Evolutionary conservation across 1,284 basidiomycete genomes (phyloP), one percentile per base, ranked within the genome.

Genomic region (Crocinoboletus sp.): DNA sequence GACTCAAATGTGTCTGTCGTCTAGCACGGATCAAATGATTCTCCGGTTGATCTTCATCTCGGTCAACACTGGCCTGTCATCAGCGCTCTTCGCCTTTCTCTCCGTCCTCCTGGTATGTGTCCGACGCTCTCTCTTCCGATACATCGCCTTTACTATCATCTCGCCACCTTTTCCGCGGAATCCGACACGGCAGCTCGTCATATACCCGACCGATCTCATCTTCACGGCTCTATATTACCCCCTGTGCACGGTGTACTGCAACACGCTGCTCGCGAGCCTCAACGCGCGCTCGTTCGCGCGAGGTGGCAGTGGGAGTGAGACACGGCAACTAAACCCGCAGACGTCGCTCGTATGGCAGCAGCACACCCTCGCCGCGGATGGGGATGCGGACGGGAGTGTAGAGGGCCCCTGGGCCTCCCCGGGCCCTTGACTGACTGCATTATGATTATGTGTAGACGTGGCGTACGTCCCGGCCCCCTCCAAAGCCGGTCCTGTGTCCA

Each of bases 241-340:
- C 10, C 46, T 66, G 22, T 62, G 64, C 37, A 54, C 62, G 27
- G 50, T 66, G 23, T 65, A 67, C 38, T 55, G 60, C 36, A 65
- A 63, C 45, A 64, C 61, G 20, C 39, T 67, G 2, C 56, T 68
- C 22, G 61, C 55, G 28, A 68, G 52, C 41, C 53, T 66, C 40
- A 64, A 65, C 20, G 41, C 46, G 0, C 63, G 55, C 16, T 28
- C 48, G 23, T 61, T 48, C 35, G 23, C 29, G 5, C 55, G 56
- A 4, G 46, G 45, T 19, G 28, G n/a, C n/a, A n/a, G 40, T 5
- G 22, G 8, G 16, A 40, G 16, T 4, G 45, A 43, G 5, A 36
- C 5, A 8, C 37, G n/a, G 25, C 24, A 47, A 24, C 22, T 36
- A 4, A 29, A 43, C 11, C 12, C 9, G 13, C 6, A 24, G 0